phyloP scores from a whole-genome alignment of 192 early-diverging fungal species.

The Linnemannia elongata region DNA sequence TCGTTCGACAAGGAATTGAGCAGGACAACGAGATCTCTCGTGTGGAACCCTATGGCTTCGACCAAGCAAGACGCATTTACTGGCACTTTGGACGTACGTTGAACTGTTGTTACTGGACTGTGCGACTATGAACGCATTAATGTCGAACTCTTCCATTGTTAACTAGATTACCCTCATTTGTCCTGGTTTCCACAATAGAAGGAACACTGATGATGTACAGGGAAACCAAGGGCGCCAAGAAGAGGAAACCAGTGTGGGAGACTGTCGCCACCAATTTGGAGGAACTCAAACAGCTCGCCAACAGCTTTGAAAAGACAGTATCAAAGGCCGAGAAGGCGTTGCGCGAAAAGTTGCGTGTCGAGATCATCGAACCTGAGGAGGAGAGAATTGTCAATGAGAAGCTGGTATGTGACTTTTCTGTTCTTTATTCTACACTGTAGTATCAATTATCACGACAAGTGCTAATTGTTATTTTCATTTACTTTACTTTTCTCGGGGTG shows the following conservation, averaged over 20 bases:
- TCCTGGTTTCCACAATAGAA: conserved; percentile 13
- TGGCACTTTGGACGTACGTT: conserved; percentile 55
- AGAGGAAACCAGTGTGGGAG: conserved; percentile 43
- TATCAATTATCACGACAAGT: no score
- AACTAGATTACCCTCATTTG: background rate
- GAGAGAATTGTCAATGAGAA: conserved; percentile 30
- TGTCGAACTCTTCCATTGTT: background rate
- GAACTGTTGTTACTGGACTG: background rate
- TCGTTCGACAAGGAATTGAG: conserved; percentile 36
- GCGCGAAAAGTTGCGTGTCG: conserved; percentile 21
- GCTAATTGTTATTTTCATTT: background rate
- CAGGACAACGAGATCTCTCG: conserved; percentile 21
- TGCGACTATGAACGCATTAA: background rate
- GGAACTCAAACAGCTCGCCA: conserved; percentile 20
- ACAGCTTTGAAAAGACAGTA: conserved; percentile 20
- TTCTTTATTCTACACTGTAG: background rate
- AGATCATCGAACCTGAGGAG: conserved; percentile 37
- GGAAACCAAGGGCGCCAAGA: conserved; percentile 38
- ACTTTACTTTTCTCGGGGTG: background rate
- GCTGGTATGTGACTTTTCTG: conserved; percentile 10
- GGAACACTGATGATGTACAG: conserved; percentile 40
- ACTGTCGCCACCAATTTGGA: conserved; percentile 41
- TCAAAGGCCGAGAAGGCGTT: conserved; percentile 36
- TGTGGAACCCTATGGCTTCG: conserved; percentile 34
- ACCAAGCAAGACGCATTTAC: conserved; percentile 36